Evolutionary conservation across 495 filamentous ascomycete genomes (phyloP), one percentile per base, ranked within the genome.

Genomic region (Daldinia caldariorum): DNA sequence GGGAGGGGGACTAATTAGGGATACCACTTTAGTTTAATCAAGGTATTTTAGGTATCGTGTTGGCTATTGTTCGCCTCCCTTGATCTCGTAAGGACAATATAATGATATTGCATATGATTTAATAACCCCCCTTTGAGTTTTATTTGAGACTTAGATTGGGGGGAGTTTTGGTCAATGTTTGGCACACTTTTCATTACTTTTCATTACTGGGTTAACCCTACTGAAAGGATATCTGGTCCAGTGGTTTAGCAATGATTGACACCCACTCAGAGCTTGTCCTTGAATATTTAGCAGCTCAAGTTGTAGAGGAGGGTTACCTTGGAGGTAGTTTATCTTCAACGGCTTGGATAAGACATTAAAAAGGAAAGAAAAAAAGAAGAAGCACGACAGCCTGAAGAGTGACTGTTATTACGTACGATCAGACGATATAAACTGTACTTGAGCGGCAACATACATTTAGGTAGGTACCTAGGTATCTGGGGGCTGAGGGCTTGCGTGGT

Each of bases 371-470:
- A 6, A 20, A 18, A 20, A 45, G 2, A 45, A 10, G 18, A 45
- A 2, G n/a, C 6, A 45, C 18, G 2, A 20, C 7, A 18, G n/a
- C 41, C 16, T 26, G 18, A 45, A 6, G n/a, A 13, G 18, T 45
- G 1, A 20, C 16, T 18, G 6, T 39, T 39, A 45, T 45, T 45
- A 45, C 41, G 41, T 45, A 45, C 38, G n/a, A 6, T 41, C 13
- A 13, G 38, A 45, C 8, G 22, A 51, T 31, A 12, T 32, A n/a
- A n/a, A n/a, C n/a, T n/a, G n/a, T n/a, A 38, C 20, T 39, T 53
- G 59, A 45, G 59, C 50, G 47, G 47, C 59, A 53, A 32, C 2
- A 14, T 53, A 32, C 49, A 50, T n/a, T n/a, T n/a, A n/a, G n/a
- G n/a, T n/a, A n/a, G n/a, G n/a, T n/a, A n/a, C n/a, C n/a, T n/a